Evolutionary conservation across 495 filamentous ascomycete species (phyloP).

Genomic region (Podospora fimiseda): DNA sequence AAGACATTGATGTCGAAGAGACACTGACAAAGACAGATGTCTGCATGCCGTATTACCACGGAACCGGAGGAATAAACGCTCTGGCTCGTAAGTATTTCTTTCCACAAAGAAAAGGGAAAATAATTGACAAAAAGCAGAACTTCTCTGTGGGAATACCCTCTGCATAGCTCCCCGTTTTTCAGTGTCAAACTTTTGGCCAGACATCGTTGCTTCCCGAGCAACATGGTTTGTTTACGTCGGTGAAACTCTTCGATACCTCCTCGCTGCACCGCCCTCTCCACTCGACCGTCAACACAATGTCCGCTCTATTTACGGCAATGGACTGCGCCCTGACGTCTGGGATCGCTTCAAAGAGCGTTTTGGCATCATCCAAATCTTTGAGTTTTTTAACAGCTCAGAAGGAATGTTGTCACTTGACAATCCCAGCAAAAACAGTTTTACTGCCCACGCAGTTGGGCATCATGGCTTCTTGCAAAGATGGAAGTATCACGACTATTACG

Average conservation of each 20-base stretch:
- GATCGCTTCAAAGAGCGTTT: constrained; percentile 59
- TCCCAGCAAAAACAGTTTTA: constrained; percentile 53
- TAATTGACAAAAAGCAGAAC: constrained; percentile 15
- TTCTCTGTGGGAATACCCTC: constrained; percentile 54
- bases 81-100: constrained; percentile 29
- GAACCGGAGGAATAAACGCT: constrained; percentile 56
- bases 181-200: constrained; percentile 65
- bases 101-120: not conserved
- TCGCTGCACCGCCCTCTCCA: constrained; percentile 58
- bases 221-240: constrained; percentile 79
- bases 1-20: too few species aligned
- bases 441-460: constrained; percentile 60
- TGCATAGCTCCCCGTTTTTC: constrained; percentile 68
- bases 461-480: constrained; percentile 56
- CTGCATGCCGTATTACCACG: constrained; percentile 80
- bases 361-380: constrained; percentile 49
- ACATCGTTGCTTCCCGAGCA: constrained; percentile 59
- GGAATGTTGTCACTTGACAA: constrained; percentile 56
- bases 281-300: constrained; percentile 61
- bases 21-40: constrained; percentile 30
- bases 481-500: constrained; percentile 43
- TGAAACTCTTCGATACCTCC: constrained; percentile 70
- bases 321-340: constrained; percentile 74
- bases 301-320: constrained; percentile 67
- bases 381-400: constrained; percentile 65